phyloP scores from a whole-genome alignment of 306 rosid genomes.

The Rosa persica region DNA sequence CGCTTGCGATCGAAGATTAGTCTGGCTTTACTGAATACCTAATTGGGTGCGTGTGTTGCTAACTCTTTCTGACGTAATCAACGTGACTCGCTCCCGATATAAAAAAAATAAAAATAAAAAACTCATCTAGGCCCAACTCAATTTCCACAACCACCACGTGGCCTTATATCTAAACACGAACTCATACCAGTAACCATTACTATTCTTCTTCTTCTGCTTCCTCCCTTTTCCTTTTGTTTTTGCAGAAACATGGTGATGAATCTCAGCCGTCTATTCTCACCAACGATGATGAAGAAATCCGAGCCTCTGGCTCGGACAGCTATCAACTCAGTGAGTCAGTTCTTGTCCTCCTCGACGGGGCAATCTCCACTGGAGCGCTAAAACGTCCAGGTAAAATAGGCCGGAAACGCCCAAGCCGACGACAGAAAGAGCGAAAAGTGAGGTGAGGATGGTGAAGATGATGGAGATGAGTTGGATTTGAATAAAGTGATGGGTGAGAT shows the following conservation, averaged over 20 bases:
- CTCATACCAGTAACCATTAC: background rate
- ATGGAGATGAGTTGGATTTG: conserved; percentile 14
- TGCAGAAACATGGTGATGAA: conserved; percentile 36
- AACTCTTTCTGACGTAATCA: no score
- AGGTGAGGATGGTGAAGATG: conserved; percentile 20
- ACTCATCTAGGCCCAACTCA: background rate
- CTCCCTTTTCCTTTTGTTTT: no score
- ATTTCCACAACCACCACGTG: conserved; percentile 18
- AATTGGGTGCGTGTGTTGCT: no score
- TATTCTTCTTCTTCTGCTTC: no score
- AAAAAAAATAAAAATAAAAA: no score
- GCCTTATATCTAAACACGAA: background rate
- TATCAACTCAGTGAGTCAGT: conserved; percentile 36
- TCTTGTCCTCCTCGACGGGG: conserved; percentile 32
- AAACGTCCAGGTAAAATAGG: background rate
- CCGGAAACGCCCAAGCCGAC: background rate
- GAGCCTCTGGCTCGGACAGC: conserved; percentile 32
- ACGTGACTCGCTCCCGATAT: no score
- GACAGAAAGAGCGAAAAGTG: no score
- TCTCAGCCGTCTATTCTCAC: conserved; percentile 36
- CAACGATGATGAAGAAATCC: conserved; percentile 25
- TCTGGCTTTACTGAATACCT: no score
- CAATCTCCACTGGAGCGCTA: conserved; percentile 22
- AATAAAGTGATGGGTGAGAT: conserved; percentile 64
- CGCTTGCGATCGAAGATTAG: no score